Evolutionary conservation across 306 rosid species (phyloP), one percentile per base, ranked within the genome.

Genomic region (Rosa persica): DNA sequence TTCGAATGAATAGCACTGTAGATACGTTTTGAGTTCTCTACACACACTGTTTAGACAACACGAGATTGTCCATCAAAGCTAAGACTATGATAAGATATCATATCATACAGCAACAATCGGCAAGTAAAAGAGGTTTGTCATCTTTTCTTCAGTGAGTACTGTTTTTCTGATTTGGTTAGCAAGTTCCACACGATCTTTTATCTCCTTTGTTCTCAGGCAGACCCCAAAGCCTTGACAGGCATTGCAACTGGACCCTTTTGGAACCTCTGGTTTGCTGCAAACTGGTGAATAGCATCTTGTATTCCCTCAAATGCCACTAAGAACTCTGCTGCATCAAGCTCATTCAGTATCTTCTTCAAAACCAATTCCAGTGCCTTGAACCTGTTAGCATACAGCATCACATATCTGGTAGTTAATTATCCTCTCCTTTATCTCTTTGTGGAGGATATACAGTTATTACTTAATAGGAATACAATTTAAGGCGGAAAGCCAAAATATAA

Each of bases 251-350:
- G 72, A 61, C 85, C 87, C 70, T 75, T 86, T 60, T 46, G 74
- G 36, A 67, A 20, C 57, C 70, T 78, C 52, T 83, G 83, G 61
- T 67, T 72, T 57, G 71, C 52, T 22, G 87, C 85, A 76, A 75
- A 42, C 83, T 71, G 83, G 55, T 83, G 89, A 67, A 83, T 78
- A 38, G 74, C 39, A 58, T 81, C 85, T 81, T 81, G 87, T 75
- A 83, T 83, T 76, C 84, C 87, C 78, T 86, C 85, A 15, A 86
- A 86, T 36, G 85, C 86, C 40, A 83, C 85, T 12, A 86, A 48
- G 75, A 83, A 86, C 77, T 83, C 89, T 12, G 87, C 85, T 40
- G 85, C 87, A n/a, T 83, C 82, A 47, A 68, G 67, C 58, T 75
- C 76, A 58, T 68, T 83, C 71, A 86, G 72, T 12, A 86, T 74